Percentiles rank a stretch among this genome's conserved stretches.
phyloP scores from a whole-genome alignment of 2,329 filamentous ascomycete genomes.

The Canariomyces notabilis region DNA sequence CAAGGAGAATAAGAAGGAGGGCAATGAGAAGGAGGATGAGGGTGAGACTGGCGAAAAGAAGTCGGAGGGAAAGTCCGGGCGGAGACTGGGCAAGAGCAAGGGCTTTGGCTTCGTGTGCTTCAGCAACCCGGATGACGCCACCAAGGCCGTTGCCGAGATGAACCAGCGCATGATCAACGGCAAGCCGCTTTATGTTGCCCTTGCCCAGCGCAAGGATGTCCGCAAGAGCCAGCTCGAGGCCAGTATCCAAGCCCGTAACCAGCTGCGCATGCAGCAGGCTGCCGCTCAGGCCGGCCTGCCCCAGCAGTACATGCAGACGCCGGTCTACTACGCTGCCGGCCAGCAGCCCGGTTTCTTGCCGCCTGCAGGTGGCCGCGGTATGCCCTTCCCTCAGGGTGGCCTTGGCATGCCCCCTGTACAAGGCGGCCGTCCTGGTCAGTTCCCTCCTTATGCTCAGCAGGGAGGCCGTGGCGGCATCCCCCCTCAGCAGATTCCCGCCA shows the following conservation, averaged over 20 bases:
- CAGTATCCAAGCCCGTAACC: conserved; percentile 98
- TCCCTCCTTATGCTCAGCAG: conserved; percentile 78
- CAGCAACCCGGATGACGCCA: conserved; percentile 97
- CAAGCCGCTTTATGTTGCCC: conserved; percentile 96
- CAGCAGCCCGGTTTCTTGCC: conserved; percentile 68
- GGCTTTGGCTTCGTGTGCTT: conserved; percentile 99
- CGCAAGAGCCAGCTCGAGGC: conserved; percentile 99
- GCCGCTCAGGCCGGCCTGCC: conserved; percentile 86
- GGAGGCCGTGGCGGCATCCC: conserved; percentile 79
- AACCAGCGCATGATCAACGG: conserved; percentile 98
- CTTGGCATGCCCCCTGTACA: conserved; percentile 68
- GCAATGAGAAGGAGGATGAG: conserved; percentile 41
- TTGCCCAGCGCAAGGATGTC: conserved; percentile 99
- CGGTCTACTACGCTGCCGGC: conserved; percentile 87
- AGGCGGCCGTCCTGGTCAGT: conserved; percentile 79
- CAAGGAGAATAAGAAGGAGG: conserved; percentile 45
- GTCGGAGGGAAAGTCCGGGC: conserved; percentile 56
- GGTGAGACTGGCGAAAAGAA: conserved; percentile 55
- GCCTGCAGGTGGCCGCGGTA: conserved; percentile 56
- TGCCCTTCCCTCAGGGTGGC: conserved; percentile 60
- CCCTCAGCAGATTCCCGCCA: conserved; percentile 81
- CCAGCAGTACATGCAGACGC: conserved; percentile 79
- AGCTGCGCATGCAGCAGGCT: conserved; percentile 96
- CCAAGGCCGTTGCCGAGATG: conserved; percentile 98
- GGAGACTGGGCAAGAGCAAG: conserved; percentile 94